Evolutionary conservation across 148 eudicot species (phyloP).

Genomic region (Rhododendron mucronatum): DNA sequence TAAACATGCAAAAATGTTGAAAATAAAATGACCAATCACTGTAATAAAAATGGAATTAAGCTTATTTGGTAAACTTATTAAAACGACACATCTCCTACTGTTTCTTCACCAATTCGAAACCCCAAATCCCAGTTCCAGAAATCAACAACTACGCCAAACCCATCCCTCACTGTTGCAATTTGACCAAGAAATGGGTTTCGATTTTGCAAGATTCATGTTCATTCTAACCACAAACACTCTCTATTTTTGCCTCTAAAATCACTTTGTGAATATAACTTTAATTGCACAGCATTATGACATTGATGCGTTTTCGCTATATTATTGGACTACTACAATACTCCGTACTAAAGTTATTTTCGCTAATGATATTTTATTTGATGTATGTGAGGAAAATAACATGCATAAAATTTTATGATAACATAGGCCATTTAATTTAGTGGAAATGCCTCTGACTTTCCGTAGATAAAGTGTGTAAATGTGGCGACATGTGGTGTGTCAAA

Average conservation of each 20-base stretch:
- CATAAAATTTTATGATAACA: no score
- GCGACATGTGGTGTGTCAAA: neutral
- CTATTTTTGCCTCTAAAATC: no score
- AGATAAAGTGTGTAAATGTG: neutral
- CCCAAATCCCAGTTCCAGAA: neutral
- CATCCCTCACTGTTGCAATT: constrained; percentile 22
- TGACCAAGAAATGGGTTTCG: constrained; percentile 30
- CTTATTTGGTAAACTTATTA: neutral
- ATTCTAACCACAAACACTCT: no score
- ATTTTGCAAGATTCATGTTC: constrained; percentile 9
- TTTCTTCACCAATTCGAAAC: neutral
- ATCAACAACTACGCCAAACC: constrained; percentile 9
- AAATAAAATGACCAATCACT: neutral
- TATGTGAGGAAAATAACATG: neutral
- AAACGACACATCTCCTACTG: neutral
- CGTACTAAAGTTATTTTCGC: no score
- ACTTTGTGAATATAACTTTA: no score
- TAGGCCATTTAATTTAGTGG: neutral
- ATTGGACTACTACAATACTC: no score
- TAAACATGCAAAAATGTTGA: no score
- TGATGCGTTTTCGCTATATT: no score
- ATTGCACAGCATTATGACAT: no score
- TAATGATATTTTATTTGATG: no score
- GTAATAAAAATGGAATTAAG: neutral
- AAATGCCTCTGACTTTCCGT: neutral